These are phyloP conservation scores for Crotalaria pallida DNA, from an alignment of 306 rosid species.

Conservation along the genomic window DNA sequence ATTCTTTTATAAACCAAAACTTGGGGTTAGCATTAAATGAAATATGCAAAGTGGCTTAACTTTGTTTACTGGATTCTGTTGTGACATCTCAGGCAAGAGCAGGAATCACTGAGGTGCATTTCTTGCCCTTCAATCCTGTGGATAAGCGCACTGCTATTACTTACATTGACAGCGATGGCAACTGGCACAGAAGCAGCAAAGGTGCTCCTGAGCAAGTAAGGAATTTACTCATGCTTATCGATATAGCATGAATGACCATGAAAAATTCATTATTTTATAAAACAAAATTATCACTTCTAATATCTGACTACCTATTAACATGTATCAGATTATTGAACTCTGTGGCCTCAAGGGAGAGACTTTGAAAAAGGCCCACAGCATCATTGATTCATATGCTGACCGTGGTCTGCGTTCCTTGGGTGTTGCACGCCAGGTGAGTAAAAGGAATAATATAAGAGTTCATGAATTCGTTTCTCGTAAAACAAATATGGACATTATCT, in stretches of 20 bases:
- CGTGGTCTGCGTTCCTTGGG: constrained; percentile 82
- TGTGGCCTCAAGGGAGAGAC: constrained; percentile 65
- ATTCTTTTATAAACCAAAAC: neutral
- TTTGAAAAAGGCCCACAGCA: constrained; percentile 43
- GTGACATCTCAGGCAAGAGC: constrained; percentile 63
- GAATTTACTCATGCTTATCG: neutral
- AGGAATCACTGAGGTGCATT: constrained; percentile 79
- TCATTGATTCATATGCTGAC: constrained; percentile 60
- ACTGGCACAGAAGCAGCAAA: constrained; percentile 79
- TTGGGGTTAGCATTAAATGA: neutral
- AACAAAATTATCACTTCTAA: neutral
- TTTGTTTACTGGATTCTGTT: neutral
- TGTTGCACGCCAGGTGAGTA: constrained; percentile 63
- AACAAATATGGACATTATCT: neutral
- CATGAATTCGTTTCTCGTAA: neutral
- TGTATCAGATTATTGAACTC: constrained; percentile 63
- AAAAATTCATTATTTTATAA: neutral
- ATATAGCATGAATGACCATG: neutral
- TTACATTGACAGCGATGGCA: constrained; percentile 48
- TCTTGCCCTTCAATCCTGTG: constrained; percentile 84
- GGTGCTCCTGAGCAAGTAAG: constrained; percentile 93
- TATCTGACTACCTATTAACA: constrained; percentile 7
- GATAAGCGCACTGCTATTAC: constrained; percentile 89
- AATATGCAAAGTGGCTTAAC: neutral
- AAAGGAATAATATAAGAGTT: neutral